A percentile compares a stretch with the other conserved stretches of the same genome.
Evolutionary conservation across 73 alveolate species (phyloP).

Genomic region (Blepharisma stoltei): DNA sequence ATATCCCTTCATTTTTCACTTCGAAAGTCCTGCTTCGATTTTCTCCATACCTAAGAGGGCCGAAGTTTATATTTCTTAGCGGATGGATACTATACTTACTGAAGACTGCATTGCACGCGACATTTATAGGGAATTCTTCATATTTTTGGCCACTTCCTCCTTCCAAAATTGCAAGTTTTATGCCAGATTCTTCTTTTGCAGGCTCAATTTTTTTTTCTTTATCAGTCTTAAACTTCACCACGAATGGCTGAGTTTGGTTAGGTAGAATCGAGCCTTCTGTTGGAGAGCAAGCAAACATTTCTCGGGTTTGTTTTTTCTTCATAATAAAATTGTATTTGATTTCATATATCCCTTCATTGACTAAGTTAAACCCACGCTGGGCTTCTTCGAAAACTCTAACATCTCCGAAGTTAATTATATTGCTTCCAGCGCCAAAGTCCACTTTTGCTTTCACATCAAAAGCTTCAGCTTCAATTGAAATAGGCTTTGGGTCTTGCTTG

Average conservation of each 20-base stretch:
- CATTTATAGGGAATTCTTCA: constrained; percentile 91
- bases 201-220: constrained; percentile 94
- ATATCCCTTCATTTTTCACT: constrained; percentile 96
- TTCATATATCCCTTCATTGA: constrained; percentile 91
- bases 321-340: constrained; percentile 84
- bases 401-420: constrained; percentile 90
- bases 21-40: constrained; percentile 88
- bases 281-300: constrained; percentile 91
- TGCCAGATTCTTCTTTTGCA: constrained; percentile 89
- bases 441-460: constrained; percentile 92
- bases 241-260: constrained; percentile 86
- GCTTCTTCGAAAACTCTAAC: constrained; percentile 97
- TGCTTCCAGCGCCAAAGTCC: constrained; percentile 77
- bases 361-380: constrained; percentile 77
- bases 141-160: constrained; percentile 87
- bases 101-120: constrained; percentile 90
- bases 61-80: constrained; percentile 95
- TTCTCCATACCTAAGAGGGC: constrained; percentile 94
- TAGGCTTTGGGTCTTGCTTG: constrained; percentile 92
- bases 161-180: constrained; percentile 86
- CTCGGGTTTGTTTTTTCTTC: constrained; percentile 91
- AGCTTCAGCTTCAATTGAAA: constrained; percentile 96
- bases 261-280: constrained; percentile 92
- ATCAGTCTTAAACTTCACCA: constrained; percentile 84
- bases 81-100: constrained; percentile 94